Percentiles rank a stretch among this genome's conserved stretches.
Conservation (phyloP, 2,329 filamentous ascomycete species). For the Massarina eburnea region DNA sequence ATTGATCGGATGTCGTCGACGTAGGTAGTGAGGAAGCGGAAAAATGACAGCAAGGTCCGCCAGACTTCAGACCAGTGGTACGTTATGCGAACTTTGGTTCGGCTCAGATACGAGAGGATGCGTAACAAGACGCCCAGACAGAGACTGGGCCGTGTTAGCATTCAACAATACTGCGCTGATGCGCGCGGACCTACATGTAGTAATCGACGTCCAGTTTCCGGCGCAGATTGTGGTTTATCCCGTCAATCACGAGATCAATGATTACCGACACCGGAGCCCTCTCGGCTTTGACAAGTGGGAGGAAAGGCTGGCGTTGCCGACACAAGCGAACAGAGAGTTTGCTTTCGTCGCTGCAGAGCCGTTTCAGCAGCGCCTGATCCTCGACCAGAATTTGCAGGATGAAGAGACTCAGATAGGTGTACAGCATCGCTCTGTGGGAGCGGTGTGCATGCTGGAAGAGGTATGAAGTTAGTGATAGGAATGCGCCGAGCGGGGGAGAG, state of each 20-base stretch:
- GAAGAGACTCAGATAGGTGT: slow-evolving; percentile 83
- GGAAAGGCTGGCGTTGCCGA: slow-evolving; percentile 81
- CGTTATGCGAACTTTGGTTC: slow-evolving; percentile 73
- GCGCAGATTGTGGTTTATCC: slow-evolving; percentile 90
- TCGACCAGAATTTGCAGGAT: slow-evolving; percentile 85
- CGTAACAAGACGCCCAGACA: slow-evolving; percentile 80
- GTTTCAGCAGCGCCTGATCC: slow-evolving; percentile 78
- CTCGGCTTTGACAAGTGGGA: slow-evolving; percentile 73
- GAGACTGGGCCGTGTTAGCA: slow-evolving; percentile 60
- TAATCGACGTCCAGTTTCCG: slow-evolving; percentile 81
- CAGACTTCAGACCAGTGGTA: slow-evolving; percentile 98
- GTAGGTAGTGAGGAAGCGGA: slow-evolving; percentile 90
- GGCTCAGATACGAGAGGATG: slow-evolving; percentile 79
- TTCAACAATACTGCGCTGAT: slow-evolving; percentile 1
- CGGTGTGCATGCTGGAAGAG: slow-evolving; percentile 90
- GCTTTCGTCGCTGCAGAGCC: slow-evolving; percentile 77
- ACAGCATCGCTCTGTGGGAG: slow-evolving; percentile 74
- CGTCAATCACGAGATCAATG: slow-evolving; percentile 85
- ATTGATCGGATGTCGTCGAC: slow-evolving; percentile 72
- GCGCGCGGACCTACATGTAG: slow-evolving; percentile 60
- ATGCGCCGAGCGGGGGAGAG: slow-evolving; percentile 76
- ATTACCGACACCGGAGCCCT: slow-evolving; percentile 74
- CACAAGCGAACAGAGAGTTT: slow-evolving; percentile 78
- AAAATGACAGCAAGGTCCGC: slow-evolving; percentile 81
- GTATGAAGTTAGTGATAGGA: slow-evolving; percentile 88